Percentiles rank a stretch among this genome's conserved stretches.
Conservation (phyloP, 768 basidiomycete genomes). For the Serendipita sp. region DNA sequence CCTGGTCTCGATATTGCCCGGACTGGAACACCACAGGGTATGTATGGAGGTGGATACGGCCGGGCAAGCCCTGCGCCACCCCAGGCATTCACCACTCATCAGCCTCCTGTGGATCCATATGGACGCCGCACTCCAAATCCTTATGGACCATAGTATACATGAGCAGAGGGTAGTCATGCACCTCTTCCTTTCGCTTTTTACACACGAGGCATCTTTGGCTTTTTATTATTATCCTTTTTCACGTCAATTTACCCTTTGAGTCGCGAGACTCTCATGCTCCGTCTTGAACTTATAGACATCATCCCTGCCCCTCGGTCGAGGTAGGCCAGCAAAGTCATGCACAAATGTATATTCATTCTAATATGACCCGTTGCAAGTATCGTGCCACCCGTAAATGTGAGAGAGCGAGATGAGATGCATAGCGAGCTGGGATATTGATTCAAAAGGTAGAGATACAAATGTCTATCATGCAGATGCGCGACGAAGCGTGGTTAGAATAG, state of each 20-base stretch:
- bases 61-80: conserved; percentile 1
- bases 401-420: no score
- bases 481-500: no score
- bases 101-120: not conserved
- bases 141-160: not conserved
- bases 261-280: not conserved
- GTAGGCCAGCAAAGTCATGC: no score
- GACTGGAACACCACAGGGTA: not conserved
- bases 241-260: not conserved
- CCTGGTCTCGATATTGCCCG: not conserved
- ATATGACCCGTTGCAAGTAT: no score
- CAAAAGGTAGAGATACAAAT: no score
- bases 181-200: not conserved
- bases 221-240: not conserved
- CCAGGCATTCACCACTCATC: not conserved
- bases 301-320: no score
- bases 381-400: no score
- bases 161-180: not conserved
- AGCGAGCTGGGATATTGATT: no score
- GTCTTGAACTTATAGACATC: not conserved
- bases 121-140: not conserved
- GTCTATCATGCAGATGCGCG: no score
- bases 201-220: not conserved
- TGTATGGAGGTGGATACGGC: not conserved
- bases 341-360: no score